Base-by-base conservation (phyloP, 2,329 filamentous ascomycete species). In the Colletotrichum australisinense region DNA sequence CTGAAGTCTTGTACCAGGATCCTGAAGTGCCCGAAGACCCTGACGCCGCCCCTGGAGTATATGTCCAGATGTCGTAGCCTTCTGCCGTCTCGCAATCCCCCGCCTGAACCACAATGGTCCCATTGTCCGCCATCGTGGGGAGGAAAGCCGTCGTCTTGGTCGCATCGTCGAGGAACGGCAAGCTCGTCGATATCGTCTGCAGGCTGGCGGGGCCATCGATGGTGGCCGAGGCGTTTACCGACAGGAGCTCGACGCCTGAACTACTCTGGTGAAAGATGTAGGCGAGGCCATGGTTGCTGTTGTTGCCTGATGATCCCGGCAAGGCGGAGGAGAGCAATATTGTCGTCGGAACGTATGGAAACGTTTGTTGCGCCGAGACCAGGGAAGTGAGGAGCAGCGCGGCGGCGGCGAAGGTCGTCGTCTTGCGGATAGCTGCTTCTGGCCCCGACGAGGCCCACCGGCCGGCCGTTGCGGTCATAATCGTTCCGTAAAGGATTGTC, bases 291-390 rank as follows among this genome's bases (percentile, higher is more conserved):
- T 76, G 80, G 22, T 90, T 86, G 74, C 76, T 80, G 67, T 76
- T 81, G 75, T 77, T 78, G 78, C 79, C 81, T 35, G 76, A 69
- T 42, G 84, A 84, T 26, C 84, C 81, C 74, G 88, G 86, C 66
- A 85, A 81, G 70, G 82, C 79, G 70, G 82, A 79, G 7, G 88
- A 86, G 58, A 91, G 87, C 71, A 96, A 88, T 65, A 97, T 88
- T 35, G 89, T 91, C 0, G 95, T 95, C 3, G 94, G 93, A 68
- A 92, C 91, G 84, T 97, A 97, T 30, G 94, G 95, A 65, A 95
- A 87, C 62, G 81, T 81, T 77, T 87, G 84, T 64, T 87, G 85
- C 7, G 82, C 78, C 49, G 79, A 76, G 24, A 55, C 73, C 24
- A 66, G 26, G 16, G 69, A 57, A 4, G 69, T 52, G 28, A 75